These are phyloP conservation scores for Penicillium canescens DNA, from an alignment of 495 filamentous ascomycete species.

Conservation along the genomic window DNA sequence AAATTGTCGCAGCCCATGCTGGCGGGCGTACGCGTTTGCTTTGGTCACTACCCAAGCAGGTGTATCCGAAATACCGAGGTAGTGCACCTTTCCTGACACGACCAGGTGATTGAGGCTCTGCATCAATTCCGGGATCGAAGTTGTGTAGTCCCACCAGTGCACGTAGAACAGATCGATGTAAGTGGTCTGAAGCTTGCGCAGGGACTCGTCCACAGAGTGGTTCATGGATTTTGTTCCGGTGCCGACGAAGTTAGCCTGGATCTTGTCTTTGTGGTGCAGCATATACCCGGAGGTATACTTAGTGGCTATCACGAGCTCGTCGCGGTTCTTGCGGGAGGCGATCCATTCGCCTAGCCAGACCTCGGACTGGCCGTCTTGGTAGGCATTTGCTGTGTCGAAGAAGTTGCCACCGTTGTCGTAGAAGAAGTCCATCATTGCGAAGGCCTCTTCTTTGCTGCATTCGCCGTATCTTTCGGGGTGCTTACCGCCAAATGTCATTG, in stretches of 20 bases:
- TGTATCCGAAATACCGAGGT: constrained; percentile 67
- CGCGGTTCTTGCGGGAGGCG: constrained; percentile 44
- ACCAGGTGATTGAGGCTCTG: constrained; percentile 62
- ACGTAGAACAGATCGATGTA: constrained; percentile 64
- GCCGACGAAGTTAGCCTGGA: constrained; percentile 56
- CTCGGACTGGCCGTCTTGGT: constrained; percentile 68
- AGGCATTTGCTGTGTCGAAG: constrained; percentile 66
- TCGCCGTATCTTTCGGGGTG: constrained; percentile 51
- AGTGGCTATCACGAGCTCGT: constrained; percentile 69
- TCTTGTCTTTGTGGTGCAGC: constrained; percentile 28
- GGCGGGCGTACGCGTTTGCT: constrained; percentile 36
- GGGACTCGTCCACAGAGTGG: constrained; percentile 48
- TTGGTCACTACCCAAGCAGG: constrained; percentile 46
- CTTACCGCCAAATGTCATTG: constrained; percentile 60
- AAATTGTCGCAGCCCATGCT: constrained; percentile 24
- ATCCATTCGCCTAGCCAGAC: constrained; percentile 73
- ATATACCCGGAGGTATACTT: constrained; percentile 59
- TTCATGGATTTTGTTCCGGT: constrained; percentile 60
- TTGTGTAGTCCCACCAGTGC: constrained; percentile 68
- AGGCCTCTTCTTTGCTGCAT: constrained; percentile 54
- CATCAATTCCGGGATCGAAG: constrained; percentile 69
- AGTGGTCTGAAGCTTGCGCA: constrained; percentile 60
- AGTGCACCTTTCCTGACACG: constrained; percentile 64
- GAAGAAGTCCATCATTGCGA: constrained; percentile 62
- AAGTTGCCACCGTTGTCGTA: constrained; percentile 67